These are phyloP conservation scores for Solanum neorickii DNA, from an alignment of 257 asterid genomes.

Conservation along the genomic window DNA sequence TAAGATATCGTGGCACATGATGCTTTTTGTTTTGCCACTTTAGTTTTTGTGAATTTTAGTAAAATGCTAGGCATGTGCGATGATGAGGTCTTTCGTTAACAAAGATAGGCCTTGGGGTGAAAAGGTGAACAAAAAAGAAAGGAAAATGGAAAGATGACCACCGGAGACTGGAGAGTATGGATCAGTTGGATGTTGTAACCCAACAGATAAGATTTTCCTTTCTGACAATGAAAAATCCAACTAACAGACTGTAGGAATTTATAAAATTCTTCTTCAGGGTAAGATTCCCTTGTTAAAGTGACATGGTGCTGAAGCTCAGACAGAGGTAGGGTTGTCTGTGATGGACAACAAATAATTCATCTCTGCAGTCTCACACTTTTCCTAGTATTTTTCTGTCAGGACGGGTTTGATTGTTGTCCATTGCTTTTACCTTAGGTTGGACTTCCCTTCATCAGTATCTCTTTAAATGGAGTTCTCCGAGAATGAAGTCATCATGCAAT, in stretches of 20 bases:
- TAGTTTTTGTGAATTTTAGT: not conserved
- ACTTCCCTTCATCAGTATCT: constrained; percentile 27
- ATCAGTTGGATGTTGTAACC: not conserved
- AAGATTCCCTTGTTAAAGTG: constrained; percentile 23
- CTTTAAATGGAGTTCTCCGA: constrained; percentile 46
- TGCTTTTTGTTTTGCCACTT: not conserved
- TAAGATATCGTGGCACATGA: not conserved
- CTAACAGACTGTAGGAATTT: not conserved
- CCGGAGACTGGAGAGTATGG: not conserved
- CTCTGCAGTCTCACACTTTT: constrained; percentile 30
- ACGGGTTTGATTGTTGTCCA: constrained; percentile 30
- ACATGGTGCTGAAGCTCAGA: constrained; percentile 20
- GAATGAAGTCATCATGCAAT: constrained; percentile 26
- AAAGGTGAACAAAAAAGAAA: not conserved
- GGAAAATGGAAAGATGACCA: not conserved
- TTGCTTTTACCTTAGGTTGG: constrained; percentile 58
- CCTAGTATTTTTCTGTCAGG: constrained; percentile 20
- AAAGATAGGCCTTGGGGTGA: not conserved
- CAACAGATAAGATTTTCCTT: not conserved
- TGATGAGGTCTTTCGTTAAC: not conserved
- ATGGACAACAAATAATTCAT: constrained; percentile 28
- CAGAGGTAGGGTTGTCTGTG: constrained; percentile 53
- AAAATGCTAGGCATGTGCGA: not conserved
- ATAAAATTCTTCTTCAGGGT: not conserved
- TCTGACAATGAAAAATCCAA: not conserved